phyloP scores from a whole-genome alignment of 148 eudicot genomes.

The Rhododendron vialii region DNA sequence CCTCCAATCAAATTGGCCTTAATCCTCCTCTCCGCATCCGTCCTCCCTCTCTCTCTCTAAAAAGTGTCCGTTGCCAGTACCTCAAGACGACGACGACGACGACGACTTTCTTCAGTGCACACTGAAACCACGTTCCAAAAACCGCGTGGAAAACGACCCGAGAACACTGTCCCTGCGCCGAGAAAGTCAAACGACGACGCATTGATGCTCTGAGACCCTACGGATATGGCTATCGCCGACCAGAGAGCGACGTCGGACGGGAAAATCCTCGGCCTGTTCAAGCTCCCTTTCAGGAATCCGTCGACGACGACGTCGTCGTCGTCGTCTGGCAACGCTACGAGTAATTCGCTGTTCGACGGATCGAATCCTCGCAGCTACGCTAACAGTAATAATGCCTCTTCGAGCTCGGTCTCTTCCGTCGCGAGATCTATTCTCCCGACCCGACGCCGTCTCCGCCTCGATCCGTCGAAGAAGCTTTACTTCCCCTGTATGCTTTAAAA shows the following conservation, averaged over 20 bases:
- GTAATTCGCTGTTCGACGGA: conserved; percentile 29
- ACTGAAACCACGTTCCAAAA: neutral
- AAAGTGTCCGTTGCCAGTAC: conserved; percentile 3
- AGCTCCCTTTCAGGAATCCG: conserved; percentile 52
- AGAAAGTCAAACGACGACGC: neutral
- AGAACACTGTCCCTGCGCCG: neutral
- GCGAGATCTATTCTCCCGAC: conserved; percentile 80
- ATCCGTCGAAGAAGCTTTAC: conserved; percentile 77
- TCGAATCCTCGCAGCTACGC: conserved; percentile 22
- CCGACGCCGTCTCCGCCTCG: conserved; percentile 85
- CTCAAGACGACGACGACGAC: neutral
- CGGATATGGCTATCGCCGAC: conserved; percentile 48
- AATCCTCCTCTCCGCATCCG: conserved; percentile 14
- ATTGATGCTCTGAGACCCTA: conserved; percentile 4
- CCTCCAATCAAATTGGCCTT: conserved; percentile 6
- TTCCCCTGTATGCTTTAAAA: conserved; percentile 56
- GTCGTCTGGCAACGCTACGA: conserved; percentile 15
- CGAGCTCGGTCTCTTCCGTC: conserved; percentile 61
- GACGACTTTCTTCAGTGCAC: neutral
- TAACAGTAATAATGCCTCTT: neutral
- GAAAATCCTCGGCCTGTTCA: conserved; percentile 54
- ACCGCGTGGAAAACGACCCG: neutral
- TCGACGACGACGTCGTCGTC: conserved; percentile 2
- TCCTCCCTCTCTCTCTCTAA: neutral
- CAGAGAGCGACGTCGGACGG: conserved; percentile 43